Evolutionary conservation across 1,284 basidiomycete species (phyloP), one percentile per base, ranked within the genome.

Genomic region (Trametes versicolor): DNA sequence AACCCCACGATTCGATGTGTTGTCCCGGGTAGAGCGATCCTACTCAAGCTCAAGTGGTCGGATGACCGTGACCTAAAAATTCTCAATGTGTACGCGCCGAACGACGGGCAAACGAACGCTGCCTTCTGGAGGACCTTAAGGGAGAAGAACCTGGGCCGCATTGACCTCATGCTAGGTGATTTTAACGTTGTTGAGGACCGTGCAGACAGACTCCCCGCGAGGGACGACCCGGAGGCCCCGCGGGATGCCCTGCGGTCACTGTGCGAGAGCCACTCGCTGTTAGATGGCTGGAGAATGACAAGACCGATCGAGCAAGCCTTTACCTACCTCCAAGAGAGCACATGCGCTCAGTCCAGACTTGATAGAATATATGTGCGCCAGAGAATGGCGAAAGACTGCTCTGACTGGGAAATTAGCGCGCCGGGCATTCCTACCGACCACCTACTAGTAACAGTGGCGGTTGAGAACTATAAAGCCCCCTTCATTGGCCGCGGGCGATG

Each of bases 341-440:
- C 52, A 2, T 8, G 3, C 6, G 4, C 29, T 3, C 52, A 54
- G 23, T 54, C 52, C 1, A 34, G 52, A 23, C 9, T 54, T 5
- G 52, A 54, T 36, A 15, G 52, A 27, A 54, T 54, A 10, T 54
- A 54, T n/a, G n/a, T n/a, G n/a, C n/a, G 37, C 23, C 21, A 23
- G 23, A 9, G 13, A 7, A 12, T 37, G 2, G 1, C 4, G 15
- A 37, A 17, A 27, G 52, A 39, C 9, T 8, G 19, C 15, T 29
- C 29, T 4, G 34, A 15, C 1, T 54, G 52, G 52, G 3, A 25
- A 9, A 37, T 54, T 15, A 2, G 1, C 2, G 52, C 39, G 0
- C 21, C 52, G 4, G 52, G 52, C 0, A 4, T 39, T 0, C 36
- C n/a, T 8, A 54, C 52, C 4, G 52, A 54, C 37, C 52, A 54